Evolutionary conservation across 75 land plant species (phyloP).

Genomic region (Adiantum capillusveneris): DNA sequence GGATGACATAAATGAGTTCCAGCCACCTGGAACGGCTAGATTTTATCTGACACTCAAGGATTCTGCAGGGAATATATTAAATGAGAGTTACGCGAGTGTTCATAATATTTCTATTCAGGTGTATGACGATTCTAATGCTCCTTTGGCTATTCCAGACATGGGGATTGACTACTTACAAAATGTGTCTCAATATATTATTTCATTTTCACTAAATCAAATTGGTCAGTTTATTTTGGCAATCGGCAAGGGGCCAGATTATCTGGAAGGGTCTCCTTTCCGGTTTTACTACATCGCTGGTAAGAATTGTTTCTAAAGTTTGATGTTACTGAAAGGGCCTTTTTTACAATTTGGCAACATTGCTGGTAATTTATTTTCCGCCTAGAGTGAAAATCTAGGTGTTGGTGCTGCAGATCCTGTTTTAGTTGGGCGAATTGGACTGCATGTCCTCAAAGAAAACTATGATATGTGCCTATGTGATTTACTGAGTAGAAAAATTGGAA

Average conservation of each 20-base stretch:
- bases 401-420: too few relatives aligned
- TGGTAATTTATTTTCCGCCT: too few relatives aligned
- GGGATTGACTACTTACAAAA: neutral
- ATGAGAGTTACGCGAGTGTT: neutral
- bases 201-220: neutral
- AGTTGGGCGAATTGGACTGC: too few relatives aligned
- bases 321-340: too few relatives aligned
- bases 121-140: neutral
- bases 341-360: too few relatives aligned
- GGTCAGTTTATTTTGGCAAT: neutral
- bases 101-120: neutral
- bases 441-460: too few relatives aligned
- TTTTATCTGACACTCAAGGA: neutral
- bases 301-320: too few relatives aligned
- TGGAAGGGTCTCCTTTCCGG: neutral
- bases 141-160: neutral
- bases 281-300: neutral
- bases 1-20: conserved; percentile 3
- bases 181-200: neutral
- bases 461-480: too few relatives aligned
- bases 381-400: too few relatives aligned
- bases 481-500: too few relatives aligned
- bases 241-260: neutral
- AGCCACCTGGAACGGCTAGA: conserved; percentile 6
- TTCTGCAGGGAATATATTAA: neutral